These are phyloP conservation scores for Fusarium acutatum DNA, from an alignment of 2,329 filamentous ascomycete genomes.

Conservation along the genomic window DNA sequence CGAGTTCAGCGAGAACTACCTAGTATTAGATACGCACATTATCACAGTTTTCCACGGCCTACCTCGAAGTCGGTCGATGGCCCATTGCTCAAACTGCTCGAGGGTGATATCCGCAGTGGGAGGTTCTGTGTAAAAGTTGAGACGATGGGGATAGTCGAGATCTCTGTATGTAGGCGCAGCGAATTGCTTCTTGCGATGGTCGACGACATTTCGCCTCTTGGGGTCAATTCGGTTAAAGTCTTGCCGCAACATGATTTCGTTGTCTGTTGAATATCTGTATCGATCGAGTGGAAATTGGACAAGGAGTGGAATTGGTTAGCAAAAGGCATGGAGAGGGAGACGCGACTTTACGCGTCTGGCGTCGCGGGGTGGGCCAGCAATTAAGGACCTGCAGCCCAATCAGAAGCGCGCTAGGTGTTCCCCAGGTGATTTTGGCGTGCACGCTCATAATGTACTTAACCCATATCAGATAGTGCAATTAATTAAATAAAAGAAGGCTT, in stretches of 20 bases:
- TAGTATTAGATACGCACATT: slow-evolving; percentile 4
- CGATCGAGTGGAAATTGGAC: slow-evolving; percentile 13
- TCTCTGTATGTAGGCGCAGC: slow-evolving; percentile 79
- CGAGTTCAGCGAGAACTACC: slow-evolving; percentile 83
- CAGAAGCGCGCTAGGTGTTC: not conserved
- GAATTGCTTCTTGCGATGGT: slow-evolving; percentile 89
- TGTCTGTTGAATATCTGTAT: slow-evolving; percentile 4
- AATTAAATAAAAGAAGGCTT: not conserved
- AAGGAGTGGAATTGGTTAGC: slow-evolving; percentile 19
- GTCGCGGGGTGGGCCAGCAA: slow-evolving; percentile 35
- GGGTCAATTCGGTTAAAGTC: slow-evolving; percentile 64
- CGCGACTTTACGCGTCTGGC: slow-evolving; percentile 47
- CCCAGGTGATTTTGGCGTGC: not conserved
- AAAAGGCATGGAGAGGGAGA: slow-evolving; percentile 38
- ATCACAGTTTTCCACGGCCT: slow-evolving; percentile 29
- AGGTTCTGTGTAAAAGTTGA: slow-evolving; percentile 91
- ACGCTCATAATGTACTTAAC: not conserved
- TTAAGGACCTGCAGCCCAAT: slow-evolving; percentile 35
- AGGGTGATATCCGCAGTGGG: slow-evolving; percentile 95
- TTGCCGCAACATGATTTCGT: slow-evolving; percentile 57
- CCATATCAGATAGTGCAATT: not conserved
- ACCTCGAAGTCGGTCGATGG: slow-evolving; percentile 89
- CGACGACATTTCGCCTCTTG: slow-evolving; percentile 80
- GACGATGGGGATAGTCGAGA: slow-evolving; percentile 80
- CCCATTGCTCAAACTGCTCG: slow-evolving; percentile 99